phyloP scores from a whole-genome alignment of 768 basidiomycete genomes.

The Mycena galericulata region DNA sequence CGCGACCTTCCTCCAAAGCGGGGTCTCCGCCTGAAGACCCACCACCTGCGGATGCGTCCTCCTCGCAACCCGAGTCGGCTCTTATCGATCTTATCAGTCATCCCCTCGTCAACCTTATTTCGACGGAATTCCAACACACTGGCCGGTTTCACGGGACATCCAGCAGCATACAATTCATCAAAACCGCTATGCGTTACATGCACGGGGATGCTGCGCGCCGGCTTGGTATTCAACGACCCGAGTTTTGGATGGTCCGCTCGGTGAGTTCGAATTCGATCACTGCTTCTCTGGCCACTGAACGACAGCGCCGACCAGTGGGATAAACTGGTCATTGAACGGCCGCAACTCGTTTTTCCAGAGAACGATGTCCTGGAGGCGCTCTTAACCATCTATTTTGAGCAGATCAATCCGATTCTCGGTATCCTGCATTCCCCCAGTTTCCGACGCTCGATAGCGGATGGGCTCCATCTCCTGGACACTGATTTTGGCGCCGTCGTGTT shows the following conservation, averaged over 20 bases:
- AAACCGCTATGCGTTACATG: constrained; percentile 11
- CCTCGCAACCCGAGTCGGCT: no score
- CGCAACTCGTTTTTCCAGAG: constrained; percentile 56
- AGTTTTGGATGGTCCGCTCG: constrained; percentile 31
- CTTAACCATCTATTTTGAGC: constrained; percentile 68
- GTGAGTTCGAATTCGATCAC: background rate
- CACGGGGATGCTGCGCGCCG: background rate
- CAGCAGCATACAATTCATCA: constrained; percentile 18
- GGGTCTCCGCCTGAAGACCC: no score
- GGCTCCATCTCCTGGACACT: constrained; percentile 60
- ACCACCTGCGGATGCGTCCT: no score
- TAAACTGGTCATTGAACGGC: constrained; percentile 36
- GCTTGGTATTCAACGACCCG: constrained; percentile 21
- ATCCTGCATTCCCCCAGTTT: constrained; percentile 78
- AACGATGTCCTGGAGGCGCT: constrained; percentile 61
- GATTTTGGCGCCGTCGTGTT: constrained; percentile 70
- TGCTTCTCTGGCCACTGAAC: background rate
- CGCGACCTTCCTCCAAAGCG: no score
- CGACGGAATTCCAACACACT: no score
- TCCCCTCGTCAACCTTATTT: background rate
- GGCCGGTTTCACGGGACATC: constrained; percentile 3
- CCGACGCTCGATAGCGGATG: constrained; percentile 55
- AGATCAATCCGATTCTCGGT: constrained; percentile 63
- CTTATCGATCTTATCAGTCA: constrained; percentile 30
- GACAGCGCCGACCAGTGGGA: constrained; percentile 52